Evolutionary conservation across 345 rosid genomes (phyloP).

Genomic region (Ceriops tagal): DNA sequence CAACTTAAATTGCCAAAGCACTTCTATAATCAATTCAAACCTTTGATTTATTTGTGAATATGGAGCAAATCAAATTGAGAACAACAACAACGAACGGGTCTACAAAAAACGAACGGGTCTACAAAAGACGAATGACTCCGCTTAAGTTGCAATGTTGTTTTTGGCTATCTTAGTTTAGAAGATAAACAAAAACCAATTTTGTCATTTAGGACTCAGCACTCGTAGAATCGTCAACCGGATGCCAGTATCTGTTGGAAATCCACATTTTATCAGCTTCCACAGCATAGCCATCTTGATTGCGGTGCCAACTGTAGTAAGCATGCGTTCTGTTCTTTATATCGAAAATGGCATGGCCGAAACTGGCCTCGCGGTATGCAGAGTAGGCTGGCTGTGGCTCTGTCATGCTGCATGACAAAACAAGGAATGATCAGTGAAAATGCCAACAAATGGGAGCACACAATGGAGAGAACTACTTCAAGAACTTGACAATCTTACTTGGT

Average conservation of each 20-base stretch:
- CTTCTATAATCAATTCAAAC: too few species aligned
- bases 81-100: neutral
- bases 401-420: constrained; percentile 50
- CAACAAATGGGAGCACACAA: neutral
- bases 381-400: constrained; percentile 80
- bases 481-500: constrained; percentile 46
- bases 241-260: constrained; percentile 75
- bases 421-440: constrained; percentile 1
- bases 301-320: constrained; percentile 75
- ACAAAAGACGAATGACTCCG: too few species aligned
- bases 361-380: constrained; percentile 88
- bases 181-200: neutral
- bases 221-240: constrained; percentile 55
- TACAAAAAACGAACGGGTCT: too few species aligned
- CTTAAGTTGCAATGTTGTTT: neutral
- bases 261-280: constrained; percentile 81
- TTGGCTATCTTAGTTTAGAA: constrained; percentile 3
- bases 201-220: neutral
- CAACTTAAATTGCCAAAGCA: too few species aligned
- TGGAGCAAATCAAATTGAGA: neutral
- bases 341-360: constrained; percentile 85
- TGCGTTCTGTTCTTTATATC: constrained; percentile 82
- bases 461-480: neutral
- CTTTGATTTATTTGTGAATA: too few species aligned
- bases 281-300: constrained; percentile 77